Percentiles rank a stretch among this genome's conserved stretches.
phyloP scores from a whole-genome alignment of 768 basidiomycete genomes.

The Polyporus arcularius region DNA sequence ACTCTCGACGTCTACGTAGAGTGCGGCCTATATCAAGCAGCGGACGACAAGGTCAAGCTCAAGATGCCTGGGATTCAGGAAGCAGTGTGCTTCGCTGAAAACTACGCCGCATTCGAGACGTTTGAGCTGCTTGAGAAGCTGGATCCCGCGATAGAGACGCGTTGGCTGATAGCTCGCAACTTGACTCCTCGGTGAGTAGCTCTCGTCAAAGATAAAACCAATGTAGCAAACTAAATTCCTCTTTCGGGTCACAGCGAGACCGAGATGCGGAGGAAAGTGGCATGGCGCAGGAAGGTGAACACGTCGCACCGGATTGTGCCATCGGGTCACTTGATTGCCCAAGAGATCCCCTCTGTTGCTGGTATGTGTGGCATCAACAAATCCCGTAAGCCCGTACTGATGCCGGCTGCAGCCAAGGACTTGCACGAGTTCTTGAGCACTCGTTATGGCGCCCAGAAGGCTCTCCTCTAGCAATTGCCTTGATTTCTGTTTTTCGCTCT shows the following conservation, averaged over 20 bases:
- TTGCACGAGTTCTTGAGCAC: slow-evolving; percentile 20
- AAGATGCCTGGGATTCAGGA: slow-evolving; percentile 72
- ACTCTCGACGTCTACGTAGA: slow-evolving; percentile 63
- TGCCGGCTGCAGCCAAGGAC: slow-evolving; percentile 17
- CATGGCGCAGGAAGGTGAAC: slow-evolving; percentile 38
- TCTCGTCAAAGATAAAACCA: not conserved
- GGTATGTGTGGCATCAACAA: slow-evolving; percentile 18
- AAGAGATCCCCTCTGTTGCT: slow-evolving; percentile 31
- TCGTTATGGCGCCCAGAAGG: slow-evolving; percentile 19
- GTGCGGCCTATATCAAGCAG: slow-evolving; percentile 47
- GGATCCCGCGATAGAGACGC: slow-evolving; percentile 50
- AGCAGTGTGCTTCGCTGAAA: slow-evolving; percentile 59
- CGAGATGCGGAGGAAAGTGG: slow-evolving; percentile 18
- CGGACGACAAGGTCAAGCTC: slow-evolving; percentile 48
- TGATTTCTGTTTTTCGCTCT: too few relatives aligned
- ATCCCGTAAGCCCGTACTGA: not conserved
- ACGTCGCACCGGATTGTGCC: slow-evolving; percentile 32
- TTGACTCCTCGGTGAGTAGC: slow-evolving; percentile 37
- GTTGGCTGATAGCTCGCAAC: slow-evolving; percentile 57
- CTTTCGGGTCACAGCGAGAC: slow-evolving; percentile 5
- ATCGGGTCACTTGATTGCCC: slow-evolving; percentile 36
- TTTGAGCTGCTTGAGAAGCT: slow-evolving; percentile 39
- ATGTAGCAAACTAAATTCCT: not conserved
- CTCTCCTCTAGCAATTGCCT: slow-evolving; percentile 1
- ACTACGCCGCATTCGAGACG: slow-evolving; percentile 36